These are phyloP conservation scores for Arachis stenosperma DNA, from an alignment of 306 rosid genomes.

Conservation along the genomic window DNA sequence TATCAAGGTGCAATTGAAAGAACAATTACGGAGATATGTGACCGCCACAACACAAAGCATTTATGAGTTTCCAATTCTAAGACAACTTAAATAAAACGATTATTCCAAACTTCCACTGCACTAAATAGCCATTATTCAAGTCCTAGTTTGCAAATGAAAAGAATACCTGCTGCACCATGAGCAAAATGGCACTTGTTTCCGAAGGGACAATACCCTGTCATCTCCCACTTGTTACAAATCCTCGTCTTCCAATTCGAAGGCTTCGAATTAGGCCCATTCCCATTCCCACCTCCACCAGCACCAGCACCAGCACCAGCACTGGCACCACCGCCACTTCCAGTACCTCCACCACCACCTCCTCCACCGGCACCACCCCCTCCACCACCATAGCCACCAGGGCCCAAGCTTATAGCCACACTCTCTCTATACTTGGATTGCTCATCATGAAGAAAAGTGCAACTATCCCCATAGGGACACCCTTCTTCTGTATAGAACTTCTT, in stretches of 20 bases:
- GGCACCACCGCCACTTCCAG: not conserved
- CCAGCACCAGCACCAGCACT: not conserved
- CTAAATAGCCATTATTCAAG: not conserved
- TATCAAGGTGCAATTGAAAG: not conserved
- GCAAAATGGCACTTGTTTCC: conserved; percentile 99
- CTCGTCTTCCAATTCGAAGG: conserved; percentile 99
- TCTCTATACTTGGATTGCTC: conserved; percentile 92
- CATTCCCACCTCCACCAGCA: conserved; percentile 7
- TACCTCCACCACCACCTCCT: not conserved
- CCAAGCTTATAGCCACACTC: conserved; percentile 97
- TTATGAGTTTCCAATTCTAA: conserved; percentile 21
- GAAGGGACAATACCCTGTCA: conserved; percentile 98
- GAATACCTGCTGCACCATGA: conserved; percentile 89
- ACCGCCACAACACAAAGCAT: not conserved
- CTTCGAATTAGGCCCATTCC: conserved; percentile 62
- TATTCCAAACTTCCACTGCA: not conserved
- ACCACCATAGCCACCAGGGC: conserved; percentile 90
- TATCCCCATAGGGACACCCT: conserved; percentile 98
- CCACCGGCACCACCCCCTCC: conserved; percentile 18
- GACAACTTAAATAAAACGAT: too few species aligned
- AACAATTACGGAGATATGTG: not conserved
- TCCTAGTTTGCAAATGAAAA: not conserved
- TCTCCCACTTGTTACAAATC: conserved; percentile 98
- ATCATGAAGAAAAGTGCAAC: conserved; percentile 93
- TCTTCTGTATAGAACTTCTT: conserved; percentile 97